Conservation (phyloP, 2,329 filamentous ascomycete species). For the Aspergillus latus region DNA sequence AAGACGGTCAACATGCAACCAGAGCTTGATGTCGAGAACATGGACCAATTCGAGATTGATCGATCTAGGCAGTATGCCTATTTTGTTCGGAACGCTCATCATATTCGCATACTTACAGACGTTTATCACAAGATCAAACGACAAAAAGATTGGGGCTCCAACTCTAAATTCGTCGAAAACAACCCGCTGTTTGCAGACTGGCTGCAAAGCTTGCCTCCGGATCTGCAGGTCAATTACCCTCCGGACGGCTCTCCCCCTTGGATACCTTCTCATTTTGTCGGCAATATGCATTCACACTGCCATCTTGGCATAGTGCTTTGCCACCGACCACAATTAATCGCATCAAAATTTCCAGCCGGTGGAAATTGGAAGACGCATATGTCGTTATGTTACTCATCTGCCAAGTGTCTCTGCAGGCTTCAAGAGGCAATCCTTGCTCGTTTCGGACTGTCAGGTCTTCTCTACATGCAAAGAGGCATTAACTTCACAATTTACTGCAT, state of each 20-base stretch:
- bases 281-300: constrained; percentile 87
- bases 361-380: constrained; percentile 86
- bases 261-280: constrained; percentile 82
- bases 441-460: constrained; percentile 77
- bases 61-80: constrained; percentile 83
- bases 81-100: constrained; percentile 73
- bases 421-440: constrained; percentile 78
- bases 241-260: constrained; percentile 76
- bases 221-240: constrained; percentile 76
- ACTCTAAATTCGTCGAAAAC: constrained; percentile 77
- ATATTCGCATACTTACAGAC: constrained; percentile 74
- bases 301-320: constrained; percentile 82
- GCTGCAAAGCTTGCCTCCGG: constrained; percentile 72
- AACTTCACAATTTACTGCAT: constrained; percentile 95
- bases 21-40: constrained; percentile 61
- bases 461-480: constrained; percentile 91
- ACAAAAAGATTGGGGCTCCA: constrained; percentile 80
- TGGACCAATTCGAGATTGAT: constrained; percentile 73
- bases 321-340: constrained; percentile 79
- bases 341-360: constrained; percentile 68
- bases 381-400: constrained; percentile 78
- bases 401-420: constrained; percentile 79
- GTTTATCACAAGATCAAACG: constrained; percentile 72
- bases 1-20: constrained; percentile 75
- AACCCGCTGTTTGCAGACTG: constrained; percentile 74